Conservation (phyloP, 2,329 filamentous ascomycete genomes). For the Botrytis byssoidea region DNA sequence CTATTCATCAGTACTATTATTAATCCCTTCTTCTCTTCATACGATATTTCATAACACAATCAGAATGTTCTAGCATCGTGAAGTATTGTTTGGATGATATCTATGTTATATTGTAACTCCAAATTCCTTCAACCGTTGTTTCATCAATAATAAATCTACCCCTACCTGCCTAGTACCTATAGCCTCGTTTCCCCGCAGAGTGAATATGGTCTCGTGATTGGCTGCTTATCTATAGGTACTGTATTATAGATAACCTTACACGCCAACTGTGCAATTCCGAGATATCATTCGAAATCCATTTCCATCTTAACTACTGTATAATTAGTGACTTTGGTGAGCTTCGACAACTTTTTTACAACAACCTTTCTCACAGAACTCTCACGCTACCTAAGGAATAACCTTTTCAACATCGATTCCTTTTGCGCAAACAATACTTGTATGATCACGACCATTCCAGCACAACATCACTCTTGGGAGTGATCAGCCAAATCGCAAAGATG, state of each 20-base stretch:
- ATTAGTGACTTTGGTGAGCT: neutral
- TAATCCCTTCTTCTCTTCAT: neutral
- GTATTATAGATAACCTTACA: slow-evolving; percentile 2
- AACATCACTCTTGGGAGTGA: slow-evolving; percentile 16
- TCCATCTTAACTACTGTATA: neutral
- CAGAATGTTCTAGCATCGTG: neutral
- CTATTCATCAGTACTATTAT: neutral
- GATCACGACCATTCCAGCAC: slow-evolving; percentile 13
- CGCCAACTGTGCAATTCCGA: slow-evolving; percentile 11
- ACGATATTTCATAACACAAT: neutral
- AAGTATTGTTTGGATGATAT: neutral
- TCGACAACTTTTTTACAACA: neutral
- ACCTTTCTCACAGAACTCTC: neutral
- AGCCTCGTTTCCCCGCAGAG: slow-evolving; percentile 8
- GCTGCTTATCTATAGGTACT: neutral
- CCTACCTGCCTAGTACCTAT: neutral
- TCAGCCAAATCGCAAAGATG: slow-evolving; percentile 25
- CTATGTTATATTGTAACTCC: neutral
- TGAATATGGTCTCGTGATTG: neutral
- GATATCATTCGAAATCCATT: neutral
- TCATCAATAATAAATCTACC: neutral
- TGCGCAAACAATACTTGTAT: slow-evolving; percentile 4
- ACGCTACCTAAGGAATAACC: neutral
- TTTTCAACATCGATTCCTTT: neutral
- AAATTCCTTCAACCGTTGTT: neutral